Evolutionary conservation across 148 eudicot genomes (phyloP).

Genomic region (Rhododendron ferrugineum): DNA sequence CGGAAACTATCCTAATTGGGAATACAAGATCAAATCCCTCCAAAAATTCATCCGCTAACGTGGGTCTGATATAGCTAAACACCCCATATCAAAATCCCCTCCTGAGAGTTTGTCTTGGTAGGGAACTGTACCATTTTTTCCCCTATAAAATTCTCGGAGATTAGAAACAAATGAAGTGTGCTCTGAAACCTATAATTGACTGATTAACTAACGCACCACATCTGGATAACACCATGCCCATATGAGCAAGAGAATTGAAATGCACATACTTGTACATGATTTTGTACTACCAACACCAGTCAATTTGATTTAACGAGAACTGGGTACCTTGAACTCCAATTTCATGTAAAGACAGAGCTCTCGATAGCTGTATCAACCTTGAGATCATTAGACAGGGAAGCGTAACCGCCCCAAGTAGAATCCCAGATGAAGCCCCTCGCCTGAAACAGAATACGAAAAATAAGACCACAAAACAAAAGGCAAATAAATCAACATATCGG

Average conservation of each 20-base stretch:
- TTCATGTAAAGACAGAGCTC: constrained; percentile 45
- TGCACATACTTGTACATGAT: background rate
- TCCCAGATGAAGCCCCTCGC: constrained; percentile 79
- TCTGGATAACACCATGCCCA: background rate
- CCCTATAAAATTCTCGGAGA: background rate
- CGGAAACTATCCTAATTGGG: background rate
- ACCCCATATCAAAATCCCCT: background rate
- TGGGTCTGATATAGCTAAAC: background rate
- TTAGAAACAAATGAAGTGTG: background rate
- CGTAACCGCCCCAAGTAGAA: constrained; percentile 73
- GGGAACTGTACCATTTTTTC: background rate
- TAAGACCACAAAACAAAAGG: background rate
- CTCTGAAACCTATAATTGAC: background rate
- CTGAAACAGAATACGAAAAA: constrained; percentile 26
- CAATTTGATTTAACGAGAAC: background rate
- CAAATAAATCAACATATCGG: background rate
- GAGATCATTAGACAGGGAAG: constrained; percentile 70
- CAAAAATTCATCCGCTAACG: background rate
- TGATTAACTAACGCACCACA: background rate
- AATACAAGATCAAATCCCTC: background rate
- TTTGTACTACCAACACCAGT: background rate
- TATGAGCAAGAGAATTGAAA: background rate
- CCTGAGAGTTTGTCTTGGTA: background rate
- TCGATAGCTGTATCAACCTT: constrained; percentile 59
- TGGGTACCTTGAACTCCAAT: constrained; percentile 45